Conservation (phyloP, 257 asterid species). For the Handroanthus guayacan region DNA sequence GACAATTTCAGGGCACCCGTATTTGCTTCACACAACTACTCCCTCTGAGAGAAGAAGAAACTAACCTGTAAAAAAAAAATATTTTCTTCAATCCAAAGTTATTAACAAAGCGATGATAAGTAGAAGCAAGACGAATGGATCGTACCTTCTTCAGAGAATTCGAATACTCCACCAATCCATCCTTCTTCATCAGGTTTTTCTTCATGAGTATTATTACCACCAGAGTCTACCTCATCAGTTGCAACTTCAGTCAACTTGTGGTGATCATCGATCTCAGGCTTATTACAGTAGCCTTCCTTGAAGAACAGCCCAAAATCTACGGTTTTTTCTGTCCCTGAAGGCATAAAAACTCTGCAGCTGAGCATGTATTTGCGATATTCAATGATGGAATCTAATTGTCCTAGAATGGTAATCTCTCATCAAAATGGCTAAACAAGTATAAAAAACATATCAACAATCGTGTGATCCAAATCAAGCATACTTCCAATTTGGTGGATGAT, state of each 20-base stretch:
- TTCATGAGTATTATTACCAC: slow-evolving; percentile 40
- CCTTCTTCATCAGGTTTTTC: slow-evolving; percentile 62
- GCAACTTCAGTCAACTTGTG: slow-evolving; percentile 37
- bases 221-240: slow-evolving; percentile 37
- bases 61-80: slow-evolving; percentile 45
- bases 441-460: slow-evolving; percentile 45
- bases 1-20: background rate
- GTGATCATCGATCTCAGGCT: slow-evolving; percentile 42
- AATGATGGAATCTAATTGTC: slow-evolving; percentile 40
- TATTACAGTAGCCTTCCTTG: slow-evolving; percentile 57
- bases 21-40: slow-evolving; percentile 25
- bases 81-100: background rate
- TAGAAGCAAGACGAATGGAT: background rate
- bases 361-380: slow-evolving; percentile 37
- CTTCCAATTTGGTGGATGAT: slow-evolving; percentile 62
- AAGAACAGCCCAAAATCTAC: slow-evolving; percentile 52
- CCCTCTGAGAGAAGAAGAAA: background rate
- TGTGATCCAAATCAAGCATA: slow-evolving; percentile 61
- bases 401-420: slow-evolving; percentile 26
- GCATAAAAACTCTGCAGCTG: slow-evolving; percentile 31
- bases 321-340: slow-evolving; percentile 32
- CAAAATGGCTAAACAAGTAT: slow-evolving; percentile 27
- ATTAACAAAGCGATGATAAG: background rate
- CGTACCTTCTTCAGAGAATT: slow-evolving; percentile 69
- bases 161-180: slow-evolving; percentile 70